Conservation (phyloP, 495 filamentous ascomycete genomes). For the Xylaria scruposa region DNA sequence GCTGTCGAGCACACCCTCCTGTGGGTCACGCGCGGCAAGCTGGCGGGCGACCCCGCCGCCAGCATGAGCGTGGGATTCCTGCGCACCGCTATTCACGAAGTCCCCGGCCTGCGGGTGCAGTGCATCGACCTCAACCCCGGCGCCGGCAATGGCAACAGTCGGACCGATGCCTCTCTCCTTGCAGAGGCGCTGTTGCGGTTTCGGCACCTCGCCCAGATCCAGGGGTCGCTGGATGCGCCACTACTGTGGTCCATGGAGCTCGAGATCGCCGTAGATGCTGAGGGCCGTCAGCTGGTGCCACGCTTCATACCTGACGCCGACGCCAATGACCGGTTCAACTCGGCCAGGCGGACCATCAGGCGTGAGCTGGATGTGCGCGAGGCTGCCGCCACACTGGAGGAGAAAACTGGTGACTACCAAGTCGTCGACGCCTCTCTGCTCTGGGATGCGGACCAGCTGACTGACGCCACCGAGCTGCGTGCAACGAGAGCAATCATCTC, state of each 20-base stretch:
- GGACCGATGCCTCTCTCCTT: not conserved
- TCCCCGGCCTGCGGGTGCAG: conserved; percentile 24
- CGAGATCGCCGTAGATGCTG: conserved; percentile 37
- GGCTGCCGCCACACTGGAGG: no score
- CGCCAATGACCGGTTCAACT: not conserved
- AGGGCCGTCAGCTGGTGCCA: not conserved
- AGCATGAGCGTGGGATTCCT: conserved; percentile 30
- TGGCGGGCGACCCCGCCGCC: conserved; percentile 7
- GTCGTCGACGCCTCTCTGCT: not conserved
- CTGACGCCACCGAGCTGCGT: no score
- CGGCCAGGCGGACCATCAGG: not conserved
- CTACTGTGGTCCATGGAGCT: conserved; percentile 41
- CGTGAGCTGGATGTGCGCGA: no score
- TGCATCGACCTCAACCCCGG: conserved; percentile 35
- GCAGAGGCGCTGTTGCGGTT: not conserved
- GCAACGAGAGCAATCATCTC: no score
- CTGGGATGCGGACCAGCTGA: no score
- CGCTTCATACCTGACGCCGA: not conserved
- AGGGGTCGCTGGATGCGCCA: conserved; percentile 2
- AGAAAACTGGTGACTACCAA: not conserved
- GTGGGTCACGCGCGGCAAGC: conserved; percentile 30
- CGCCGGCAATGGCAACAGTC: no score
- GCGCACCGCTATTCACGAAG: not conserved
- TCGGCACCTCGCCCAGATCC: not conserved
- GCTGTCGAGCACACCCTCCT: conserved; percentile 4